Base-by-base conservation (phyloP, 495 filamentous ascomycete genomes). In the Apodospora peruviana region DNA sequence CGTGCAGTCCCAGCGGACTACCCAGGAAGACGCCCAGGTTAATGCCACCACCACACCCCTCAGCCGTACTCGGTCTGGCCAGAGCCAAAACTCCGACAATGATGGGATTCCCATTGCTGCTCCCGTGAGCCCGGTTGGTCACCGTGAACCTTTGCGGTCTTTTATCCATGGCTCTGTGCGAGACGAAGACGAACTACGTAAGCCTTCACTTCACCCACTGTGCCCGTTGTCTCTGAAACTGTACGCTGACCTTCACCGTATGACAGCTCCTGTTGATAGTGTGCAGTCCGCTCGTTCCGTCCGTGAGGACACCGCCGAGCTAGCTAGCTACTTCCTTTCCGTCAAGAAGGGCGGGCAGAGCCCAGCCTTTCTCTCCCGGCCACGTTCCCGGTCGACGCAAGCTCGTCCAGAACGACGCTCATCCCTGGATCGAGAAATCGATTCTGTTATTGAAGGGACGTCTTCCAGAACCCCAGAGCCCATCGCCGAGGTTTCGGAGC, bases 251-350 rank as follows among this genome's bases (percentile, higher is more conserved):
- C 25, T 29, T 20, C 40, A 17, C 19, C 23, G 23, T 16, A 8
- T n/a, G n/a, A n/a, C 32, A 73, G 70, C 65, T 27, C 67, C 72
- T 4, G 51, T 75, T 70, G 87, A 94, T 57, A 81, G 76, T 52
- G 77, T 80, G 5, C 81, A 86, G 47, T 86, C 87, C 67, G 81
- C 86, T 19, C 77, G 82, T 37, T 86, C 81, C 48, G 86, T 98
- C 11, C 84, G 93, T 45, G 87, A 95, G 62, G 84, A 95, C 59
- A 95, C 93, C 2, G 90, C 90, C 25, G 88, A 95, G 62, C 78
- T 98, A 27, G 91, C 93, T 20, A 88, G 80, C 5, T 87, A 87
- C 54, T 86, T 86, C n/a, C 74, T 96, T 25, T 88, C 86, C 44
- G 80, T 84, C 57, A 74, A 78, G 46, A 59, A 71, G 34, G 64